Base-by-base conservation (phyloP, 2,329 filamentous ascomycete species). In the Cadophora malorum region DNA sequence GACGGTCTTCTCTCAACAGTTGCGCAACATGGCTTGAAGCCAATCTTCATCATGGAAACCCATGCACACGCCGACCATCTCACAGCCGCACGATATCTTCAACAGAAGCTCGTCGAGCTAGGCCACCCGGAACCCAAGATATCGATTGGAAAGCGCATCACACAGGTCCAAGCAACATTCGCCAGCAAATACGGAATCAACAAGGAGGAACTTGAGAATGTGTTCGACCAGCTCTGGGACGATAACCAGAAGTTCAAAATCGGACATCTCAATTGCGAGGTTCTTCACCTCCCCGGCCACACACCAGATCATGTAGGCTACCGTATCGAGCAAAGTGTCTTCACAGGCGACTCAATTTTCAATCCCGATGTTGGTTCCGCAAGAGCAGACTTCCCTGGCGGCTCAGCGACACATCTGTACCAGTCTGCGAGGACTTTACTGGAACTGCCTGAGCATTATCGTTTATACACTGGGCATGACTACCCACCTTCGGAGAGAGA, bases 261-360 rank as follows among this genome's bases (percentile, higher is more conserved):
- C 47, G 87, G 88, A 0, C 41, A 64, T 74, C 0, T 38, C 89
- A 16, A 73, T 70, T 0, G 83, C 78, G 78, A 74, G 2, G 85
- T 82, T 0, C 74, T 89, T 0, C 83, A 89, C 70, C 81, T 90
- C 0, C 86, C 87, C 0, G 87, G 87, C 0, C 86, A 90, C 70
- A 89, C 86, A 0, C 85, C 86, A 0, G 87, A 90, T 70, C 86
- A 89, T 65, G 72, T 88, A 16, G 87, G 86, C 0, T 90, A 90
- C 69, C 76, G 78, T 41, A 83, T 89, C 62, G 85, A 84, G 75
- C 76, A 81, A 7, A 70, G 70, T 31, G 78, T 87, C 0, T 87
- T 87, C 62, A 83, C 81, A 31, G 85, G 85, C 0, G 85, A 87
- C 69, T 85, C 83, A 0, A 76, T 86, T 19, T 87, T 87, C 71